These are phyloP conservation scores for Aspergillus avenaceus DNA, from an alignment of 495 filamentous ascomycete genomes.

Conservation along the genomic window DNA sequence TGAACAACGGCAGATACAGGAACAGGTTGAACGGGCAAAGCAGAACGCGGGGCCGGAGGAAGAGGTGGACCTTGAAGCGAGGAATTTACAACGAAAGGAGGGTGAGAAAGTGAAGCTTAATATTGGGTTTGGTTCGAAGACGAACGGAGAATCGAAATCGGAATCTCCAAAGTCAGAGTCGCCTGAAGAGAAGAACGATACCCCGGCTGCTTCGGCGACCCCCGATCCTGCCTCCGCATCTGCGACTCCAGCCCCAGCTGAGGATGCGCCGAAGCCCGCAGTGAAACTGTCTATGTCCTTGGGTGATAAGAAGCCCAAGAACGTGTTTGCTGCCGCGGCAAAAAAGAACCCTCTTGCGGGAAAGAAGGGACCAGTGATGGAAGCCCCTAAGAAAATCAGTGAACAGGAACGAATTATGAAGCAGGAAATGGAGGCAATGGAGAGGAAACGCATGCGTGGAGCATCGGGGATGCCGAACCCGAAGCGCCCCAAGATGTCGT, in stretches of 20 bases:
- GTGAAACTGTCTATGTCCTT: slow-evolving; percentile 58
- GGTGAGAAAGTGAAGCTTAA: slow-evolving; percentile 81
- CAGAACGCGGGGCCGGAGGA: slow-evolving; percentile 41
- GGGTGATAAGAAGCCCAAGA: slow-evolving; percentile 62
- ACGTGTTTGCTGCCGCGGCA: slow-evolving; percentile 66
- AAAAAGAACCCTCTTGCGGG: slow-evolving; percentile 63
- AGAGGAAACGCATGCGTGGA: slow-evolving; percentile 56
- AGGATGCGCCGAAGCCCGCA: slow-evolving; percentile 22
- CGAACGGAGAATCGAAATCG: slow-evolving; percentile 24
- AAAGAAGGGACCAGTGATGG: slow-evolving; percentile 57
- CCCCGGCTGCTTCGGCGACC: slow-evolving; percentile 7
- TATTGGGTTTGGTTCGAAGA: slow-evolving; percentile 52
- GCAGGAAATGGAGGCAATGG: slow-evolving; percentile 66
- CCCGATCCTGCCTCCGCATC: slow-evolving; percentile 19
- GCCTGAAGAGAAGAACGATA: slow-evolving; percentile 12
- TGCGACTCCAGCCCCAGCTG: slow-evolving; percentile 13
- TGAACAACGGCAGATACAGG: slow-evolving; percentile 72
- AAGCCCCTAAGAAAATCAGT: slow-evolving; percentile 72
- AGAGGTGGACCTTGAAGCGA: slow-evolving; percentile 35
- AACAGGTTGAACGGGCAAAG: slow-evolving; percentile 75
- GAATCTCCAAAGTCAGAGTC: slow-evolving; percentile 19
- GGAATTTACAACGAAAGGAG: slow-evolving; percentile 61
- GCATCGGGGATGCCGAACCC: slow-evolving; percentile 27
- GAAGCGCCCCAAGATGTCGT: slow-evolving; percentile 34
- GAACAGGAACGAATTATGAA: slow-evolving; percentile 91